phyloP scores from a whole-genome alignment of 1,284 basidiomycete genomes.

The Ceratobasidium sp. region DNA sequence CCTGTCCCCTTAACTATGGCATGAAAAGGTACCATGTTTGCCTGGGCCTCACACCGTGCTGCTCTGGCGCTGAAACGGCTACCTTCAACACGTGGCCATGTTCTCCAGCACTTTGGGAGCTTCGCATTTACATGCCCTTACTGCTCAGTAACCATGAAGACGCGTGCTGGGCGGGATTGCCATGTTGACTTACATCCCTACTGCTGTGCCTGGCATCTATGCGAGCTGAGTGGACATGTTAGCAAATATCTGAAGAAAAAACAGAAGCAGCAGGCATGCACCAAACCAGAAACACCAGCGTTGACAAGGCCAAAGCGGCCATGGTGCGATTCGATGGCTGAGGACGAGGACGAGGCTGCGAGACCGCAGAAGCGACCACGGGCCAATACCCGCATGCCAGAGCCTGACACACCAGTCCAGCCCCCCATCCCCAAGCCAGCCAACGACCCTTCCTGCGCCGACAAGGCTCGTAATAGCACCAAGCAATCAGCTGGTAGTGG shows the following conservation, averaged over 20 bases:
- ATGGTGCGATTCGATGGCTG: neutral
- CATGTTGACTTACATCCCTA: neutral
- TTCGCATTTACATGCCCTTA: constrained; percentile 12
- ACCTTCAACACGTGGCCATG: too few species aligned
- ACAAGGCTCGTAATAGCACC: neutral
- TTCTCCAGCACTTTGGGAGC: too few species aligned
- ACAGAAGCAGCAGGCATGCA: neutral
- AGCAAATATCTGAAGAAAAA: constrained; percentile 6
- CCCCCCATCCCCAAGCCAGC: neutral
- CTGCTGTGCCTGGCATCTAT: neutral
- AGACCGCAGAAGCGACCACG: neutral
- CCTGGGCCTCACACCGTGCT: too few species aligned
- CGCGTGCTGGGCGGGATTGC: neutral
- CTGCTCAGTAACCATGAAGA: constrained; percentile 3
- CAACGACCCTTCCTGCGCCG: neutral
- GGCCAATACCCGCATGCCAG: neutral
- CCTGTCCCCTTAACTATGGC: too few species aligned
- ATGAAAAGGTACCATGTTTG: too few species aligned
- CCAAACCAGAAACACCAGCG: neutral
- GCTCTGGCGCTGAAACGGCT: too few species aligned
- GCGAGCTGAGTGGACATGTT: neutral
- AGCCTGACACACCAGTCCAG: neutral
- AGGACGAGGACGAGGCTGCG: neutral
- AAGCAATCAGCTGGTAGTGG: neutral
- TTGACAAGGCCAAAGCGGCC: neutral